Evolutionary conservation across 2,329 filamentous ascomycete species (phyloP).

Genomic region (Aspergillus proliferans): DNA sequence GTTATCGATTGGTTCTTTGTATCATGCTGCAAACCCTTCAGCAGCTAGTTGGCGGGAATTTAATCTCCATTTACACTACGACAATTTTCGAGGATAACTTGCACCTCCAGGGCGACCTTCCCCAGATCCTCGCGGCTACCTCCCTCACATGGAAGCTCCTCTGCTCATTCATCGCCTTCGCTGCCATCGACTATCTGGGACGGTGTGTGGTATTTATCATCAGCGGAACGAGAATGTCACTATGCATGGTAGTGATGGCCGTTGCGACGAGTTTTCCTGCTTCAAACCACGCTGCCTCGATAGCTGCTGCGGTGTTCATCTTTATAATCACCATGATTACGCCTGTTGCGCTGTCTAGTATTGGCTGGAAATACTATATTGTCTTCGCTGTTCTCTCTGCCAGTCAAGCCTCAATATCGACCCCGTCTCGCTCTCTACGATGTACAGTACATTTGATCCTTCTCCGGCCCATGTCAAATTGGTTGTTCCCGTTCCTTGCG

Average conservation of each 20-base stretch:
- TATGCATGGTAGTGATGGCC: constrained; percentile 51
- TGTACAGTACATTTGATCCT: background rate
- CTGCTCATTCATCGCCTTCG: constrained; percentile 43
- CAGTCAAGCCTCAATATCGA: background rate
- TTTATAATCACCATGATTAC: constrained; percentile 4
- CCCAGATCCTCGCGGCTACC: constrained; percentile 42
- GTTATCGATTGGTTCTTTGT: constrained; percentile 48
- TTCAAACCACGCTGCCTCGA: background rate
- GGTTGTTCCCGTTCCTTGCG: background rate
- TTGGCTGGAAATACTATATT: constrained; percentile 5
- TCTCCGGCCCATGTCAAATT: background rate
- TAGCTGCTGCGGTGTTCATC: background rate
- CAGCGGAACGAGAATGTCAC: constrained; percentile 56
- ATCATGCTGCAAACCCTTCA: constrained; percentile 51
- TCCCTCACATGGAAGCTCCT: constrained; percentile 48
- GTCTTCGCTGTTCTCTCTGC: constrained; percentile 13
- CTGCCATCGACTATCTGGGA: constrained; percentile 43
- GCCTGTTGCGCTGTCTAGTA: constrained; percentile 1
- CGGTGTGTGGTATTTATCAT: constrained; percentile 65
- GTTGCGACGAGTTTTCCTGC: constrained; percentile 2
- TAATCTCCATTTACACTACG: constrained; percentile 38
- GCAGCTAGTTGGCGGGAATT: constrained; percentile 36
- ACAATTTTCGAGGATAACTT: constrained; percentile 34
- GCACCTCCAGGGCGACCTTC: constrained; percentile 26
- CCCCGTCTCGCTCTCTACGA: background rate